phyloP scores from a whole-genome alignment of 345 rosid genomes.

The Salix arbutifolia region DNA sequence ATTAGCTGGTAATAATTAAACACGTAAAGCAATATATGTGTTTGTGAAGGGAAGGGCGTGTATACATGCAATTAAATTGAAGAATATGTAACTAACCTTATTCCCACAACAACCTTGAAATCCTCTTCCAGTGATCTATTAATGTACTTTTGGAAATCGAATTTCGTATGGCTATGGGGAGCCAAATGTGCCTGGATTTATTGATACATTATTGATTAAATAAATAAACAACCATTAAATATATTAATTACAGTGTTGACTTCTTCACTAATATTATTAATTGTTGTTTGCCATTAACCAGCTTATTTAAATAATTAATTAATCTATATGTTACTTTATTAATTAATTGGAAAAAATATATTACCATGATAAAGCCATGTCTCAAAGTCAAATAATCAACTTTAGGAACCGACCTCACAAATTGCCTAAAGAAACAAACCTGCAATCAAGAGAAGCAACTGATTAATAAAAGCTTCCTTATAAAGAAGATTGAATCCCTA shows the following conservation, averaged over 20 bases:
- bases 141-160: conserved; percentile 46
- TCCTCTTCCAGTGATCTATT: conserved; percentile 55
- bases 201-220: not conserved
- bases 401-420: conserved; percentile 31
- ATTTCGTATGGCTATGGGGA: conserved; percentile 36
- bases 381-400: conserved; percentile 28
- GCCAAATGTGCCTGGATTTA: conserved; percentile 46
- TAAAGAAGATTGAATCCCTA: too few species aligned
- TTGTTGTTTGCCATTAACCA: not conserved
- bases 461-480: not conserved
- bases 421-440: conserved; percentile 31
- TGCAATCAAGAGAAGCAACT: not conserved
- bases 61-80: not conserved
- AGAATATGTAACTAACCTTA: conserved; percentile 27
- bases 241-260: too few species aligned
- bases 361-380: conserved; percentile 31
- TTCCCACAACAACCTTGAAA: conserved; percentile 52
- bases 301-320: not conserved
- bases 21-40: too few species aligned
- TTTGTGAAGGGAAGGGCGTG: too few species aligned
- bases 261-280: too few species aligned
- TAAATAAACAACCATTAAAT: not conserved
- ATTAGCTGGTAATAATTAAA: too few species aligned
- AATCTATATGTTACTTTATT: not conserved
- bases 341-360: not conserved